Evolutionary conservation across 257 asterid genomes (phyloP).

Genomic region (Nemophila menziesii): DNA sequence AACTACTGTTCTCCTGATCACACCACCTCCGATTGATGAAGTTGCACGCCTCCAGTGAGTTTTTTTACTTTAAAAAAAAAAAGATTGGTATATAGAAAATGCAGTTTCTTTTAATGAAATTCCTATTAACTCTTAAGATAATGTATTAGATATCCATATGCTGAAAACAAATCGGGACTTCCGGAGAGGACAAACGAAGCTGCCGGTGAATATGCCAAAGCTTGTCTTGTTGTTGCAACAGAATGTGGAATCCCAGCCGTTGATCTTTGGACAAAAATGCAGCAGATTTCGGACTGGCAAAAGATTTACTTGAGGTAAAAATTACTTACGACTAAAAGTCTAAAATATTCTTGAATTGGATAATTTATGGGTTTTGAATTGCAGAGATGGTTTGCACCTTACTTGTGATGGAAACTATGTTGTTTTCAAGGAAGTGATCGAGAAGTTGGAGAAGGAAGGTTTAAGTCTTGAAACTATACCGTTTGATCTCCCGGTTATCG

Average conservation of each 20-base stretch:
- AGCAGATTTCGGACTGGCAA: constrained; percentile 53
- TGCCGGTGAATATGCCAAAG: constrained; percentile 60
- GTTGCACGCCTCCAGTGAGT: constrained; percentile 52
- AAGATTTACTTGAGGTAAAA: constrained; percentile 45
- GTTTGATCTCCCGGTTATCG: constrained; percentile 34
- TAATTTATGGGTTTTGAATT: neutral
- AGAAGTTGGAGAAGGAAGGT: constrained; percentile 26
- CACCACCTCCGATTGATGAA: constrained; percentile 86
- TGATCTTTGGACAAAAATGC: constrained; percentile 82
- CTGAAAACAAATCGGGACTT: constrained; percentile 29
- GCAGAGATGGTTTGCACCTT: constrained; percentile 83
- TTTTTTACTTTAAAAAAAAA: too few species aligned
- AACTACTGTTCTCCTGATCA: constrained; percentile 49
- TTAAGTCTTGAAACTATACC: constrained; percentile 35
- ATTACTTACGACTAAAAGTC: too few species aligned
- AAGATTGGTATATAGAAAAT: constrained; percentile 1
- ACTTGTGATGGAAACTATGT: constrained; percentile 36
- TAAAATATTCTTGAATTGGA: too few species aligned
- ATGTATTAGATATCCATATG: constrained; percentile 33
- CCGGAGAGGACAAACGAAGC: constrained; percentile 84
- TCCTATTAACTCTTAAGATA: neutral
- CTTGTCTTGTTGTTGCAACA: constrained; percentile 54
- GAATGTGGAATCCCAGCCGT: constrained; percentile 45
- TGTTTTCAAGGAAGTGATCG: constrained; percentile 48
- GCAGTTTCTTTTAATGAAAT: neutral